Evolutionary conservation across 768 basidiomycete species (phyloP).

Genomic region (Hygrophorus russula): DNA sequence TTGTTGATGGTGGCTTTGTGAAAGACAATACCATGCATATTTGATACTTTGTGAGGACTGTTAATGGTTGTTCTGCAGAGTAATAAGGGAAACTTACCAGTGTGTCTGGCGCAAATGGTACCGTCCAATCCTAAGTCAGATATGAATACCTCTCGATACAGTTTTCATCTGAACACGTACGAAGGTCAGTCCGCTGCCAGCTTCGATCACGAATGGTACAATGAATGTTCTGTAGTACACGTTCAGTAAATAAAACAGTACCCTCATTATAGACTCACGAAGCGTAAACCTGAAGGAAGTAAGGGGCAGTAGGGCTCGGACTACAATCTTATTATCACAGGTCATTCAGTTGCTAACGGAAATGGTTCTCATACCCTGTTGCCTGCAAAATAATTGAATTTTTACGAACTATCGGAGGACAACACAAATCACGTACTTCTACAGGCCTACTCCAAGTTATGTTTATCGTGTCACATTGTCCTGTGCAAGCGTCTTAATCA

Average conservation of each 20-base stretch:
- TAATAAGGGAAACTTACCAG: slow-evolving; percentile 18
- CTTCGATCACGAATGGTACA: slow-evolving; percentile 40
- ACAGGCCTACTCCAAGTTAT: slow-evolving; percentile 28
- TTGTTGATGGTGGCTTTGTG: neutral
- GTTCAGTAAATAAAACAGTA: neutral
- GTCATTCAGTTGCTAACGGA: slow-evolving; percentile 2
- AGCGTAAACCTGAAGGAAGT: slow-evolving; percentile 49
- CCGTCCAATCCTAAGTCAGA: slow-evolving; percentile 36
- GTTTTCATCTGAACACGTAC: slow-evolving; percentile 22
- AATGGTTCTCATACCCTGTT: slow-evolving; percentile 22
- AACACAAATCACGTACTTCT: no score
- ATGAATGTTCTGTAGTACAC: slow-evolving; percentile 27
- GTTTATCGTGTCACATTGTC: slow-evolving; percentile 33
- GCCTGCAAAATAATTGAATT: slow-evolving; percentile 11
- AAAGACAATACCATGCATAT: slow-evolving; percentile 48
- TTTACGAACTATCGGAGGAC: no score
- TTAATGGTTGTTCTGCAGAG: slow-evolving; percentile 1
- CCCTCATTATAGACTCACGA: slow-evolving; percentile 28
- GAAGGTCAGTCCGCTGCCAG: slow-evolving; percentile 33
- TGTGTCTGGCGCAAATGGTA: slow-evolving; percentile 50
- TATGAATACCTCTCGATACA: neutral
- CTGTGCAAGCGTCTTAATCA: slow-evolving; percentile 13
- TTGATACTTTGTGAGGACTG: slow-evolving; percentile 33
- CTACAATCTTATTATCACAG: slow-evolving; percentile 17
- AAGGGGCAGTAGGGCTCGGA: slow-evolving; percentile 44